A percentile compares a stretch with the other conserved stretches of the same genome.
These are phyloP conservation scores for Phytopythium aichiense DNA, from an alignment of 352 stramenopile species.

Conservation along the genomic window DNA sequence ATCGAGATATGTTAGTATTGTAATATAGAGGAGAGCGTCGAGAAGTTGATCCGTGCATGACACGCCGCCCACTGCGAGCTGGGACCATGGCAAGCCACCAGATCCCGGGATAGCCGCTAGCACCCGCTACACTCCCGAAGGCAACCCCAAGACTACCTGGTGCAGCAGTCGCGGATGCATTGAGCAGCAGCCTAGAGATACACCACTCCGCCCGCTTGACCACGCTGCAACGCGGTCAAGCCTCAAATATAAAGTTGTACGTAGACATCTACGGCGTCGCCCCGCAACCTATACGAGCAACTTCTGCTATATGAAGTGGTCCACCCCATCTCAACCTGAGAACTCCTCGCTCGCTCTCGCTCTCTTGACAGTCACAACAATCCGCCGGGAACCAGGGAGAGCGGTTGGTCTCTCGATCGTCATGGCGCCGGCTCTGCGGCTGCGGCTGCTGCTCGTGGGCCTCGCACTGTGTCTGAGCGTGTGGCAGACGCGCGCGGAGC, in stretches of 20 bases:
- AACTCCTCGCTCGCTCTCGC: background rate
- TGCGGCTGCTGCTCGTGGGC: background rate
- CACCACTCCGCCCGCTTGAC: too few species aligned
- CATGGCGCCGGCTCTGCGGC: background rate
- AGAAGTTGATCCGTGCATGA: too few species aligned
- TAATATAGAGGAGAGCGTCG: background rate
- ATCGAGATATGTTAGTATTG: background rate
- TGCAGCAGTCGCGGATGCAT: too few species aligned
- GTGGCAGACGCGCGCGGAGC: background rate
- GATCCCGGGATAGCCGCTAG: too few species aligned
- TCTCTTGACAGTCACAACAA: background rate
- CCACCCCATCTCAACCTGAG: background rate
- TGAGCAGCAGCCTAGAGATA: too few species aligned
- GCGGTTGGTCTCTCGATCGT: background rate
- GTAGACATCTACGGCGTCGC: background rate
- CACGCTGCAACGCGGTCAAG: too few species aligned
- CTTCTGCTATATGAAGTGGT: background rate
- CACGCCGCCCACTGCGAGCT: too few species aligned
- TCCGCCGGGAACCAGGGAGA: background rate
- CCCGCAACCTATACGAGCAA: background rate
- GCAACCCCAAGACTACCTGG: too few species aligned
- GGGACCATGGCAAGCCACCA: too few species aligned
- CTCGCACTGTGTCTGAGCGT: background rate
- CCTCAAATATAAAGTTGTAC: background rate
- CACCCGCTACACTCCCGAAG: too few species aligned